Percentiles rank a stretch among this genome's conserved stretches.
phyloP scores from a whole-genome alignment of 1,284 basidiomycete genomes.

The Acaromyces ingoldii region DNA sequence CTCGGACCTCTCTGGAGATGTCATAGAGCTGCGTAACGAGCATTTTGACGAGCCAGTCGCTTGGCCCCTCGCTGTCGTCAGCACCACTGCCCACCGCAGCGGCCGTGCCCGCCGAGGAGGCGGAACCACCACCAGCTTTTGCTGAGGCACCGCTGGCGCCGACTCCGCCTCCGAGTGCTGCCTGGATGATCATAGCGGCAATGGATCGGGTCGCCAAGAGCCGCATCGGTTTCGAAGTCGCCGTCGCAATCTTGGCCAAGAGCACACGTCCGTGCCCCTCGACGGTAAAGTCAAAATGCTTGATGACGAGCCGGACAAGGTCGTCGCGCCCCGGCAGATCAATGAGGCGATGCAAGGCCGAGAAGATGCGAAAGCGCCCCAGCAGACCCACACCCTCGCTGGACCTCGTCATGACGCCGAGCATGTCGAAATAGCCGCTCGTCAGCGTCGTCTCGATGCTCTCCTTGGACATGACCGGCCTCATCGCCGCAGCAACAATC shows the following conservation, averaged over 20 bases:
- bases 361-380: conserved; percentile 88
- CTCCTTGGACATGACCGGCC: conserved; percentile 75
- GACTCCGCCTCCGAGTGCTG: too few species aligned
- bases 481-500: too few species aligned
- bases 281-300: conserved; percentile 66
- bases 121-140: too few species aligned
- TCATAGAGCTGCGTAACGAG: conserved; percentile 95
- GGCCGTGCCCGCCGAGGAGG: too few species aligned
- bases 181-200: conserved; percentile 56
- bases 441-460: conserved; percentile 78
- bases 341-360: conserved; percentile 86
- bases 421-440: conserved; percentile 91
- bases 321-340: conserved; percentile 87
- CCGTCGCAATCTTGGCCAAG: conserved; percentile 81
- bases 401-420: conserved; percentile 80
- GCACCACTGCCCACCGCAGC: too few species aligned
- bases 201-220: conserved; percentile 82
- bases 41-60: conserved; percentile 54
- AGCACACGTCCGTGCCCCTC: conserved; percentile 56
- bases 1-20: conserved; percentile 78
- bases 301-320: conserved; percentile 81
- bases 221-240: conserved; percentile 54
- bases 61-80: conserved; percentile 15
- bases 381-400: conserved; percentile 81
- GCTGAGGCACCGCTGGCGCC: too few species aligned